Percentiles rank a stretch among this genome's conserved stretches.
phyloP scores from a whole-genome alignment of 148 eudicot species.

The Euryodendron excelsum region DNA sequence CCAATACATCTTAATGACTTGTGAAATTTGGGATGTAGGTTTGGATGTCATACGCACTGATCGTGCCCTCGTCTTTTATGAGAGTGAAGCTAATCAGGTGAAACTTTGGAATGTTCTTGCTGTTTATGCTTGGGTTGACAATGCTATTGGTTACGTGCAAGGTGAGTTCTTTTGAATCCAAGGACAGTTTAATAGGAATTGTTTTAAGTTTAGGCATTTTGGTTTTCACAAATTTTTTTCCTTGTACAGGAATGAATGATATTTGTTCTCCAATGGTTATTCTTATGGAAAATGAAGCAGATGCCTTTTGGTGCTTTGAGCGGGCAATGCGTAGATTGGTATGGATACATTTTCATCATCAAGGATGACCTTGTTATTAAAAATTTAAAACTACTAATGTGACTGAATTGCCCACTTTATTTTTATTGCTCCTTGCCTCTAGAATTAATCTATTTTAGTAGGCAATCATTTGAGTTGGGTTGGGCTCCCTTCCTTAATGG shows the following conservation, averaged over 20 bases:
- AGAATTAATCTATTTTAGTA: background rate
- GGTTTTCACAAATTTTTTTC: constrained; percentile 15
- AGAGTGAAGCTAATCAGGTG: constrained; percentile 74
- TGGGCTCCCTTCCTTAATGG: background rate
- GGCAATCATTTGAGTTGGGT: background rate
- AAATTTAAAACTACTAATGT: background rate
- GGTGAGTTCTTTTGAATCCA: constrained; percentile 40
- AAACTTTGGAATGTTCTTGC: constrained; percentile 89
- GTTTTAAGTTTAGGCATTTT: background rate
- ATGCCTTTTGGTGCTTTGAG: constrained; percentile 96
- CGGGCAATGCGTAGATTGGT: constrained; percentile 97
- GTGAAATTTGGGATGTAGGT: constrained; percentile 38
- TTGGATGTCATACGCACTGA: constrained; percentile 93
- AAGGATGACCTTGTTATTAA: background rate
- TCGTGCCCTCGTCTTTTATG: constrained; percentile 81
- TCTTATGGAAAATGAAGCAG: constrained; percentile 88
- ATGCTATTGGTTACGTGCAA: constrained; percentile 88
- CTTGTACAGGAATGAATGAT: constrained; percentile 83
- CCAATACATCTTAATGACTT: background rate
- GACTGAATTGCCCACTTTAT: background rate
- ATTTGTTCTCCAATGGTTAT: constrained; percentile 95
- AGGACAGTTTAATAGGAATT: background rate
- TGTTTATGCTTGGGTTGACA: constrained; percentile 83
- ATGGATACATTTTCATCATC: constrained; percentile 19
- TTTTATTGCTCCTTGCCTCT: background rate